Percentiles rank a stretch among this genome's conserved stretches.
These are phyloP conservation scores for Lentinula novae-zelandiae DNA, from an alignment of 1,284 basidiomycete species.

Conservation along the genomic window DNA sequence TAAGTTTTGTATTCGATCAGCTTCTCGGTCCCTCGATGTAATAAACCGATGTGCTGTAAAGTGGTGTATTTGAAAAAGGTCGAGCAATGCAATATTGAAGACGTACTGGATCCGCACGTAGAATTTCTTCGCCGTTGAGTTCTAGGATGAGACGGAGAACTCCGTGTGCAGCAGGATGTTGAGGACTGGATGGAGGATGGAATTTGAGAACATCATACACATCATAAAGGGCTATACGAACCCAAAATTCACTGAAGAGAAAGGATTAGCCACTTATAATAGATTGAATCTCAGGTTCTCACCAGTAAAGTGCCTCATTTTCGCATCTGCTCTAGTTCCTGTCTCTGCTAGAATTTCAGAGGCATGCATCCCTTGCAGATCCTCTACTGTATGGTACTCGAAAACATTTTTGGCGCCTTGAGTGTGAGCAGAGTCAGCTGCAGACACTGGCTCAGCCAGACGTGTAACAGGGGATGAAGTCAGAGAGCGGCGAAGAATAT, in stretches of 20 bases:
- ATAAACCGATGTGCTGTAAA: conserved; percentile 85
- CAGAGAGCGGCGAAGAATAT: conserved; percentile 4
- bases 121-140: conserved; percentile 94
- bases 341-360: conserved; percentile 77
- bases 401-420: conserved; percentile 42
- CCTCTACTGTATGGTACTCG: conserved; percentile 74
- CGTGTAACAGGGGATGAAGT: conserved; percentile 26
- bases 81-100: background rate
- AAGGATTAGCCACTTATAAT: conserved; percentile 10
- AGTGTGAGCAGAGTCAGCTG: conserved; percentile 19
- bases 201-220: background rate
- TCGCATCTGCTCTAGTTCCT: conserved; percentile 70
- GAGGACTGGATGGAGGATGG: conserved; percentile 53
- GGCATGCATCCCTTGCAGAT: conserved; percentile 75
- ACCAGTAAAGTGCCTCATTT: conserved; percentile 92
- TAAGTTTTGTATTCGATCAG: conserved; percentile 99
- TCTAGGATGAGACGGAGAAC: conserved; percentile 98
- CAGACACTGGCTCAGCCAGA: conserved; percentile 23
- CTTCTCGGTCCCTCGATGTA: conserved; percentile 98
- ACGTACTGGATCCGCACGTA: conserved; percentile 84
- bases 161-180: conserved; percentile 98
- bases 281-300: conserved; percentile 25
- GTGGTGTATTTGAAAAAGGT: conserved; percentile 9
- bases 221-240: conserved; percentile 29
- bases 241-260: conserved; percentile 83